Evolutionary conservation across 495 filamentous ascomycete genomes (phyloP).

Genomic region (Daldinia vernicosa): DNA sequence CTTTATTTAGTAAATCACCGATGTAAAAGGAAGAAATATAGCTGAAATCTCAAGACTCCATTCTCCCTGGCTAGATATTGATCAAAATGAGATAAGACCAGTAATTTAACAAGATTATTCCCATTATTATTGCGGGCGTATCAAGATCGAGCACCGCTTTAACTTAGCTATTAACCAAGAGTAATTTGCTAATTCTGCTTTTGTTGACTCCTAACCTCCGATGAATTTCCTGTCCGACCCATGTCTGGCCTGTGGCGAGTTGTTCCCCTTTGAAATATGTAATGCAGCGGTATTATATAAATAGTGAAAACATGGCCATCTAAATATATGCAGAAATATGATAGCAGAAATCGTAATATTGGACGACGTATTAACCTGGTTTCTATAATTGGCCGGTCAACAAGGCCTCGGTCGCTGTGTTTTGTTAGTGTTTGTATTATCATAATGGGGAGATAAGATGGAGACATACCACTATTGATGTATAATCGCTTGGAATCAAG

Average conservation of each 20-base stretch:
- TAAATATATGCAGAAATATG: constrained; percentile 36
- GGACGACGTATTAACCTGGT: not conserved
- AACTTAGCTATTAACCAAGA: constrained; percentile 22
- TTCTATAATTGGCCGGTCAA: constrained; percentile 72
- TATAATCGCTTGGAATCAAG: constrained; percentile 86
- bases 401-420: constrained; percentile 75
- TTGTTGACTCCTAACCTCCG: constrained; percentile 24
- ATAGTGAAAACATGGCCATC: constrained; percentile 33
- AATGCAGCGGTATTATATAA: constrained; percentile 34
- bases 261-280: constrained; percentile 26
- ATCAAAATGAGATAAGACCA: constrained; percentile 10
- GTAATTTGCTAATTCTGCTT: constrained; percentile 8
- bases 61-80: constrained; percentile 18
- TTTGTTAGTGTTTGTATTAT: constrained; percentile 48
- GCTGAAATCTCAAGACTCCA: constrained; percentile 1
- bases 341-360: constrained; percentile 9
- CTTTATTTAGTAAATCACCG: not conserved
- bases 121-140: constrained; percentile 27
- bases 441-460: constrained; percentile 7
- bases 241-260: constrained; percentile 24
- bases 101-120: constrained; percentile 19
- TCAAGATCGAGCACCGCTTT: constrained; percentile 10
- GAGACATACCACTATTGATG: constrained; percentile 86
- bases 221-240: constrained; percentile 22
- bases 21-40: not conserved